These are phyloP conservation scores for Acanthamoeba triangularis DNA, from an alignment of 208 protist species.

Conservation along the genomic window DNA sequence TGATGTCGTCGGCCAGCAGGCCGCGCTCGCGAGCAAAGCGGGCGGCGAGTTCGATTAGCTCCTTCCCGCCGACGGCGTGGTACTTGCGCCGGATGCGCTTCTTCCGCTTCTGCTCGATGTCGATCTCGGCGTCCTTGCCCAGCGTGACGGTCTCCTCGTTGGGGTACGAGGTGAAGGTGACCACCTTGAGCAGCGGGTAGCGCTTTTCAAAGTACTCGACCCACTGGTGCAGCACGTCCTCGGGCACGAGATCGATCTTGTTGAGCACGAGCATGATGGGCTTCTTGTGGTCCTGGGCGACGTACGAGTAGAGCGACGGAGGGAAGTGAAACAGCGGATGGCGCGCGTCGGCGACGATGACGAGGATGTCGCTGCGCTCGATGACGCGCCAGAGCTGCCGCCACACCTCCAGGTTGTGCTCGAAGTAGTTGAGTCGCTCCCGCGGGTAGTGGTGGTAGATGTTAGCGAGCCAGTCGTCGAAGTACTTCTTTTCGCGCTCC, in stretches of 20 bases:
- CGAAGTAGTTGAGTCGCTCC: slow-evolving; percentile 94
- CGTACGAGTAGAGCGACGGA: slow-evolving; percentile 95
- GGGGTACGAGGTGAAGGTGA: slow-evolving; percentile 77
- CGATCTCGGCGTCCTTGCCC: slow-evolving; percentile 68
- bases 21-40: slow-evolving; percentile 42
- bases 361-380: slow-evolving; percentile 96
- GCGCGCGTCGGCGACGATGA: slow-evolving; percentile 96
- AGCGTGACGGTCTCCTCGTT: slow-evolving; percentile 66
- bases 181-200: slow-evolving; percentile 80
- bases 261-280: slow-evolving; percentile 97
- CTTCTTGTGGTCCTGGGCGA: slow-evolving; percentile 93
- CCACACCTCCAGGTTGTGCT: slow-evolving; percentile 98
- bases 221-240: slow-evolving; percentile 81
- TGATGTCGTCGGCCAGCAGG: slow-evolving; percentile 71
- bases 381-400: slow-evolving; percentile 98
- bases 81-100: slow-evolving; percentile 74
- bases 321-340: slow-evolving; percentile 97
- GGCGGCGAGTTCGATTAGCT: slow-evolving; percentile 35
- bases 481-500: slow-evolving; percentile 84
- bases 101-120: slow-evolving; percentile 76
- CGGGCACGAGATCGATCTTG: slow-evolving; percentile 92
- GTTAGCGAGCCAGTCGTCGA: slow-evolving; percentile 83
- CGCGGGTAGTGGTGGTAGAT: slow-evolving; percentile 83
- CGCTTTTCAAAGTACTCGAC: slow-evolving; percentile 80
- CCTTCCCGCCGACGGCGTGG: slow-evolving; percentile 41